Evolutionary conservation across 805 yeast species (phyloP).

Genomic region (Saccharomycopsis olivae): DNA sequence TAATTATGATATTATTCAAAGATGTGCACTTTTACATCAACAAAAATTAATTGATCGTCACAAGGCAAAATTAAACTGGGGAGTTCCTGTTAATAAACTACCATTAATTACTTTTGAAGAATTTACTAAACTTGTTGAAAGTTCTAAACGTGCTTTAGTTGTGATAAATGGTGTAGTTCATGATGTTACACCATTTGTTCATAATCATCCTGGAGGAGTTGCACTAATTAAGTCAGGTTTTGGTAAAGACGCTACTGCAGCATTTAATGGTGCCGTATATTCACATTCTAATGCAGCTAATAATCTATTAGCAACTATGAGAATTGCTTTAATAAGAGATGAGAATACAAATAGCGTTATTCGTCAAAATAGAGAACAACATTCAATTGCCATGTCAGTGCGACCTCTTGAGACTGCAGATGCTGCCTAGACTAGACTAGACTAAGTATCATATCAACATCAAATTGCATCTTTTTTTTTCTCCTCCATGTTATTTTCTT

Average conservation of each 20-base stretch:
- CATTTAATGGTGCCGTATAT: conserved; percentile 92
- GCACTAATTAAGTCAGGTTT: conserved; percentile 69
- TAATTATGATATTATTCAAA: conserved; percentile 42
- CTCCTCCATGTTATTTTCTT: neutral
- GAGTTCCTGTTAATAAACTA: conserved; percentile 79
- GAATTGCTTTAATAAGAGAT: conserved; percentile 68
- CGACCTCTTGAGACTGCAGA: conserved; percentile 44
- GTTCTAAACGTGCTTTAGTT: conserved; percentile 49
- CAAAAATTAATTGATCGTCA: conserved; percentile 72
- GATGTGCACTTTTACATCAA: conserved; percentile 68
- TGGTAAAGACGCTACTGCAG: conserved; percentile 90
- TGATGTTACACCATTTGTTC: conserved; percentile 83
- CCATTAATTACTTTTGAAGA: conserved; percentile 52
- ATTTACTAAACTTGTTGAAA: conserved; percentile 29
- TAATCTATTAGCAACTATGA: conserved; percentile 84
- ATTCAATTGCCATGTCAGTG: conserved; percentile 42
- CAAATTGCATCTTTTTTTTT: too few relatives aligned
- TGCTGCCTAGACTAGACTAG: conserved; percentile 52
- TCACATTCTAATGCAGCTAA: conserved; percentile 90
- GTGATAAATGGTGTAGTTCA: conserved; percentile 88
- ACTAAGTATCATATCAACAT: neutral
- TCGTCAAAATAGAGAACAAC: conserved; percentile 59
- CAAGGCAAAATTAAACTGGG: conserved; percentile 81
- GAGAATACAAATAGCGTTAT: conserved; percentile 75
- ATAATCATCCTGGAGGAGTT: conserved; percentile 90